These are phyloP conservation scores for Austroboletus eburneus DNA, from an alignment of 768 basidiomycete species.

Conservation along the genomic window DNA sequence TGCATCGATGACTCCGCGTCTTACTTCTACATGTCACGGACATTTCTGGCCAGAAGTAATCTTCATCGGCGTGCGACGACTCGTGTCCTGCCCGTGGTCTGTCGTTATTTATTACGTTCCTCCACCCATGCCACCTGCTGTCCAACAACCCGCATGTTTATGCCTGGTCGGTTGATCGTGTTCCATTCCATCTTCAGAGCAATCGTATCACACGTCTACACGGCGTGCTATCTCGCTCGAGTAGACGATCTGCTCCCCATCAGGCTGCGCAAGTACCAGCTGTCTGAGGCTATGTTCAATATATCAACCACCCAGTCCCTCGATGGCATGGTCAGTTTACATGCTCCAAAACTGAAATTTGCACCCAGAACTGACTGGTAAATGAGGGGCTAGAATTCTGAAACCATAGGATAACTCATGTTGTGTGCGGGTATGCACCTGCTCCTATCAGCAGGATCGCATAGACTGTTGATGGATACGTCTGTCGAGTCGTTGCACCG, in stretches of 20 bases:
- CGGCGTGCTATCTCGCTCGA: conserved; percentile 2
- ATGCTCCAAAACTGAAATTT: too few relatives aligned
- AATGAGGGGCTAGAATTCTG: too few relatives aligned
- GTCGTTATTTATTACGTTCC: conserved; percentile 12
- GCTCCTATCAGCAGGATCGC: too few relatives aligned
- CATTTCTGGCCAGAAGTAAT: background rate
- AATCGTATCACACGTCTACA: conserved; percentile 3
- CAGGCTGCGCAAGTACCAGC: conserved; percentile 12
- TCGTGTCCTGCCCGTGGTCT: conserved; percentile 1
- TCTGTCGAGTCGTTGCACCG: too few relatives aligned
- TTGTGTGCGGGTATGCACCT: too few relatives aligned
- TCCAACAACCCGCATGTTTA: conserved; percentile 6
- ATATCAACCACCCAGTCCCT: conserved; percentile 4
- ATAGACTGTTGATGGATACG: too few relatives aligned
- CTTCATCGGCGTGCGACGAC: background rate
- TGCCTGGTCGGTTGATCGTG: conserved; percentile 7
- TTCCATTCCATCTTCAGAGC: conserved; percentile 1
- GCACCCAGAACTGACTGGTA: too few relatives aligned
- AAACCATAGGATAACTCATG: too few relatives aligned
- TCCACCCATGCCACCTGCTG: conserved; percentile 5
- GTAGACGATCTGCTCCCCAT: background rate
- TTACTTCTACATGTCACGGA: background rate
- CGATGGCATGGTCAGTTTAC: too few relatives aligned
- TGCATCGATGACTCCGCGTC: background rate
- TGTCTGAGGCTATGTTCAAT: conserved; percentile 20